phyloP scores from a whole-genome alignment of 345 rosid species.

The Erodium maritimum region DNA sequence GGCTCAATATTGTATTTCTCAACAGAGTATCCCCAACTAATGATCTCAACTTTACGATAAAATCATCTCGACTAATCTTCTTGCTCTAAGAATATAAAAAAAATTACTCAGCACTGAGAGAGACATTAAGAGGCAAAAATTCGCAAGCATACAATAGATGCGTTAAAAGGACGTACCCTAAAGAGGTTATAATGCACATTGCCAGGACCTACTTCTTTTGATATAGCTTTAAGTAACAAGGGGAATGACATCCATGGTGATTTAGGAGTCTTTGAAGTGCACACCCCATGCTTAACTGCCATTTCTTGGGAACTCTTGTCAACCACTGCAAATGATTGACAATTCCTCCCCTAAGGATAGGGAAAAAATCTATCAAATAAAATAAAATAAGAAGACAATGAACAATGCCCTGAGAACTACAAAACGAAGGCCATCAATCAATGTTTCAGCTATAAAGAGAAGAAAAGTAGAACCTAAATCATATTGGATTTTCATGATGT shows the following conservation, averaged over 20 bases:
- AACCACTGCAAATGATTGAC: not conserved
- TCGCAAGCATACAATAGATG: not conserved
- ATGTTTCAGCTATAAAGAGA: not conserved
- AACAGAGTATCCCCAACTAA: slow-evolving; percentile 66
- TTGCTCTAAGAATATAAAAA: slow-evolving; percentile 43
- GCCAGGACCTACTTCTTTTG: slow-evolving; percentile 20
- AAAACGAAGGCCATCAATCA: not conserved
- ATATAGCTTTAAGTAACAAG: slow-evolving; percentile 28
- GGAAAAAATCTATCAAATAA: not conserved
- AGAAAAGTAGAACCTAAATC: not conserved
- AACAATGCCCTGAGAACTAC: not conserved
- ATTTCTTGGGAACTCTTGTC: slow-evolving; percentile 7
- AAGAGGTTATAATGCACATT: slow-evolving; percentile 17
- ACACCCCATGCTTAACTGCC: slow-evolving; percentile 16
- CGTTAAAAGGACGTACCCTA: slow-evolving; percentile 17
- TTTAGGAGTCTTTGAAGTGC: slow-evolving; percentile 20
- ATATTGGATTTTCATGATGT: not conserved
- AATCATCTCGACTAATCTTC: slow-evolving; percentile 51
- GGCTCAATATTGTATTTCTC: slow-evolving; percentile 55
- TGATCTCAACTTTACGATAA: slow-evolving; percentile 52
- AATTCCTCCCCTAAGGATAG: not conserved
- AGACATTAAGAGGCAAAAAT: not conserved
- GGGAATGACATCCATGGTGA: slow-evolving; percentile 44
- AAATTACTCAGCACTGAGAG: too few relatives aligned
- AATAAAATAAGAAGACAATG: not conserved